These are phyloP conservation scores for Rosellinia necatrix DNA, from an alignment of 2,329 filamentous ascomycete species.

Conservation along the genomic window DNA sequence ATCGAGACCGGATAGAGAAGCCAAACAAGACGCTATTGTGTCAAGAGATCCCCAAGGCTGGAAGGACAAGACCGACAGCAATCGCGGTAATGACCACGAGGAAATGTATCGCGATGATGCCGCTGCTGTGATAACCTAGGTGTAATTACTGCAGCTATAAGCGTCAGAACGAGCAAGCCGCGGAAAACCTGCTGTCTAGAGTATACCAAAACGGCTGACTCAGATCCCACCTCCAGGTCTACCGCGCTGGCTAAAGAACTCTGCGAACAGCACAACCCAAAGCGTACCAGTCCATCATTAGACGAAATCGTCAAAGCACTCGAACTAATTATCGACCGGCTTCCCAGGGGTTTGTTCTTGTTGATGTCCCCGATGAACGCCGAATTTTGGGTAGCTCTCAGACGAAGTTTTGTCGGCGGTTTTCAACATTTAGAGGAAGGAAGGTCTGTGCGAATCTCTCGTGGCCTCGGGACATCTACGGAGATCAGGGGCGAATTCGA, in stretches of 20 bases:
- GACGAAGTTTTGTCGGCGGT: background rate
- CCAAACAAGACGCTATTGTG: constrained; percentile 48
- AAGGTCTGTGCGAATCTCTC: too few species aligned
- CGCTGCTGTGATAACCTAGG: constrained; percentile 44
- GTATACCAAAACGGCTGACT: constrained; percentile 46
- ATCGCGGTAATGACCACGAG: constrained; percentile 49
- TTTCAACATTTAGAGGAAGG: background rate
- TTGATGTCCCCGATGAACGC: constrained; percentile 19
- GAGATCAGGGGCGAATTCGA: too few species aligned
- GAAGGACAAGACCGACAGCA: constrained; percentile 52
- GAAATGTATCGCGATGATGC: constrained; percentile 22
- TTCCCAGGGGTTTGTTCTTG: background rate
- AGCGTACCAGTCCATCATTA: background rate
- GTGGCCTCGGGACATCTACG: too few species aligned
- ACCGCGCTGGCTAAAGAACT: constrained; percentile 38
- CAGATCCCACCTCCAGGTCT: constrained; percentile 30
- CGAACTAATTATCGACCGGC: background rate
- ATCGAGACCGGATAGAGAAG: constrained; percentile 15
- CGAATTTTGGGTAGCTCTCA: background rate
- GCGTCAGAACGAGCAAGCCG: constrained; percentile 44
- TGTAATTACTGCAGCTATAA: constrained; percentile 52
- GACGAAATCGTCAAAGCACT: background rate
- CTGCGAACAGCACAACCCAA: constrained; percentile 22
- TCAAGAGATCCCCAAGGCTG: constrained; percentile 52
- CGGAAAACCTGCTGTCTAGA: constrained; percentile 40